Evolutionary conservation across 192 early-diverging fungal genomes (phyloP), one percentile per base, ranked within the genome.

Genomic region (Podila epigama): DNA sequence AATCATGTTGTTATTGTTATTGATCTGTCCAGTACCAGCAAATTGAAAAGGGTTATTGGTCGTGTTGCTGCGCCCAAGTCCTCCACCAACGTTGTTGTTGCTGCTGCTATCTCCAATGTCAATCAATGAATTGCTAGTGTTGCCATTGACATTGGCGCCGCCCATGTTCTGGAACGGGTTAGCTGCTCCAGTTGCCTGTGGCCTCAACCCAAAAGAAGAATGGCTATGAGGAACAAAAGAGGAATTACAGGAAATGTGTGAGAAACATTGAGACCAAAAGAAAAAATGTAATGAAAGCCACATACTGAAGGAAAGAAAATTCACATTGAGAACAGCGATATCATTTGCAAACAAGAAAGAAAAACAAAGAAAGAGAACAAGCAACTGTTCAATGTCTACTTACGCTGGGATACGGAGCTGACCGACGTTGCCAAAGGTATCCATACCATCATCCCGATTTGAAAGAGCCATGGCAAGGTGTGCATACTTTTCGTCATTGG

Each of bases 341-440:
- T n/a, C n/a, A n/a, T n/a, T n/a, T n/a, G n/a, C n/a, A n/a, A n/a
- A n/a, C 41, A 62, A 52, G 9, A 52, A 5, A 15, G 0, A 52
- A 15, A 11, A 52, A 25, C 25, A 25, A 52, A 25, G 15, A 15
- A 15, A 52, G 15, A 25, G 25, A 52, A 20, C 18, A 25, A 2
- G 10, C 22, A 16, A 58, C 0, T 20, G 29, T 58, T 7, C 12
- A 20, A 3, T 3, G 11, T 27, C 7, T 0, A 69, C 78, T 83
- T 83, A 85, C 84, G 56, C 53, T 22, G 86, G 86, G 40, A 87
- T 68, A 41, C 86, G 80, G 29, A 84, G 69, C 52, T 81, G 79
- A 42, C 86, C 86, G 4, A 51, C 59, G 48, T 87, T 87, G 28
- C 86, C 86, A 67, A 85, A 87, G 9, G 86, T 87, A 62, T 87